A percentile compares a stretch with the other conserved stretches of the same genome.
Evolutionary conservation across 331 rosid species (phyloP).

Genomic region (Malus hybrid): DNA sequence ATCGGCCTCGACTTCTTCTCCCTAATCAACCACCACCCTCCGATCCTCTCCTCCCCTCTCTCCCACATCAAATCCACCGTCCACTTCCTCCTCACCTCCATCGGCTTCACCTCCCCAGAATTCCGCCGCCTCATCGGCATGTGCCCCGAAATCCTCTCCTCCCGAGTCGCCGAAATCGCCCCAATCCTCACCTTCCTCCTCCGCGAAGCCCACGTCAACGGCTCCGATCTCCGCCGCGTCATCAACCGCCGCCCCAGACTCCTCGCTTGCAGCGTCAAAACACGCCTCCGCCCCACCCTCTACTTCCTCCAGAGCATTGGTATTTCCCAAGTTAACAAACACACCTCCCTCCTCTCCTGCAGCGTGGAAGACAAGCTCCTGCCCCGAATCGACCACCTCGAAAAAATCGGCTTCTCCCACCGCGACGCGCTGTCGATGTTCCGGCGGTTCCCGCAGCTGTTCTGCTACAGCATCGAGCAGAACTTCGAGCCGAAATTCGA

Average conservation of each 20-base stretch:
- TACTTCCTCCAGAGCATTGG: slow-evolving; percentile 90
- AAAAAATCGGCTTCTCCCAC: slow-evolving; percentile 59
- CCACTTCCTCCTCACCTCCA: slow-evolving; percentile 47
- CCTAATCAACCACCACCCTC: slow-evolving; percentile 59
- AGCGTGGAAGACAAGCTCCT: slow-evolving; percentile 75
- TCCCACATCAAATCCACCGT: slow-evolving; percentile 55
- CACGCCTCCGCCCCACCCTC: slow-evolving; percentile 81
- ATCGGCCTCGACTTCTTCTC: slow-evolving; percentile 74
- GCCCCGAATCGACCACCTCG: slow-evolving; percentile 65
- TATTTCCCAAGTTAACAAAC: slow-evolving; percentile 53
- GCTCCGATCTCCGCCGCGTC: slow-evolving; percentile 44
- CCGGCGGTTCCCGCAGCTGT: slow-evolving; percentile 73
- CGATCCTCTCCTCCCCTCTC: slow-evolving; percentile 43
- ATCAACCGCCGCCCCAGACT: slow-evolving; percentile 87
- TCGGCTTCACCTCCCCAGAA: slow-evolving; percentile 56
- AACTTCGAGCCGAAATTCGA: slow-evolving; percentile 75
- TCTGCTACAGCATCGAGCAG: slow-evolving; percentile 57
- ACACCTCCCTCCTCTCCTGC: slow-evolving; percentile 63
- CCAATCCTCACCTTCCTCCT: slow-evolving; percentile 78
- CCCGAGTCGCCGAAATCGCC: slow-evolving; percentile 39
- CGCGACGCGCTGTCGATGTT: slow-evolving; percentile 48
- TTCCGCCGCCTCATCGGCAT: slow-evolving; percentile 61
- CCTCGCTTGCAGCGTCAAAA: slow-evolving; percentile 54
- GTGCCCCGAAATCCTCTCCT: slow-evolving; percentile 78
- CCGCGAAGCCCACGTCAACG: slow-evolving; percentile 54